These are phyloP conservation scores for Lentinula novae-zelandiae DNA, from an alignment of 1,284 basidiomycete species.

Conservation along the genomic window DNA sequence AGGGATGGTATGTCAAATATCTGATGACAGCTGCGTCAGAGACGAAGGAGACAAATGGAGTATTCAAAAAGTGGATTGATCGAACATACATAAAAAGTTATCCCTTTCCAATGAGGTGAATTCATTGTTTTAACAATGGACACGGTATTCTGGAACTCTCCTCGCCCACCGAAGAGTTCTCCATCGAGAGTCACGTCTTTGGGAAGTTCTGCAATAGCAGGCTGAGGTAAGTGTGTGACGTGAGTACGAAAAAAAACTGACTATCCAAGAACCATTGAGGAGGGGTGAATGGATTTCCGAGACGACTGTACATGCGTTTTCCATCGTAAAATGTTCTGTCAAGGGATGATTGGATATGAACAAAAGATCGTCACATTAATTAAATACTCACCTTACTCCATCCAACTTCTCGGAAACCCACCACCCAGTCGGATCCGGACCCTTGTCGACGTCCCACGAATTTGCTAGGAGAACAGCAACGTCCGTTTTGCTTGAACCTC, in stretches of 20 bases:
- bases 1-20: slow-evolving; percentile 65
- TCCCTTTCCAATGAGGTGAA: slow-evolving; percentile 54
- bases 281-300: slow-evolving; percentile 58
- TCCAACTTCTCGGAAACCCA: slow-evolving; percentile 69
- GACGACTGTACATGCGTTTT: slow-evolving; percentile 50
- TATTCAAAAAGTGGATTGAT: not conserved
- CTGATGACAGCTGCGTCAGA: slow-evolving; percentile 24
- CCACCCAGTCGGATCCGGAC: slow-evolving; percentile 58
- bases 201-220: slow-evolving; percentile 43
- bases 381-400: slow-evolving; percentile 42
- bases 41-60: too few species aligned
- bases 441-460: slow-evolving; percentile 55
- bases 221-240: not conserved
- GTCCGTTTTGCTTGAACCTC: slow-evolving; percentile 22
- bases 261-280: slow-evolving; percentile 60
- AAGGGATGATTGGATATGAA: not conserved
- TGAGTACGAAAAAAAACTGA: slow-evolving; percentile 25
- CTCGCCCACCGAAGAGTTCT: slow-evolving; percentile 60
- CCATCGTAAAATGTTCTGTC: slow-evolving; percentile 59
- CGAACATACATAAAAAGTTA: slow-evolving; percentile 52
- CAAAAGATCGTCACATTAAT: not conserved
- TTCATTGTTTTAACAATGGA: slow-evolving; percentile 57
- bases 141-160: slow-evolving; percentile 54
- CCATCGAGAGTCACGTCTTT: slow-evolving; percentile 58
- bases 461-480: slow-evolving; percentile 54